phyloP scores from a whole-genome alignment of 2,329 filamentous ascomycete species.

The Xylaria sp. region DNA sequence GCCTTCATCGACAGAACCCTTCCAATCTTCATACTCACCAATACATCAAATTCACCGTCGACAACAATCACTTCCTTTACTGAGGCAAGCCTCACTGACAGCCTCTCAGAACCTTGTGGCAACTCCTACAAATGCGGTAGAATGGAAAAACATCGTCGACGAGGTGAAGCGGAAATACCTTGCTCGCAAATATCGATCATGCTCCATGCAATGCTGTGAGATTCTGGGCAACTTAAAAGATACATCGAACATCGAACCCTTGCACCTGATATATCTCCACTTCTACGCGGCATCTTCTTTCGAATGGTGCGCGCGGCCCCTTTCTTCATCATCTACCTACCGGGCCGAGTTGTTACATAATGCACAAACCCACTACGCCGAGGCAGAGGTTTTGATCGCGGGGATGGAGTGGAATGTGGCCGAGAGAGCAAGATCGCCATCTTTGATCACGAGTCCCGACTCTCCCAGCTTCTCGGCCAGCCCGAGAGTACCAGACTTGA shows the following conservation, averaged over 20 bases:
- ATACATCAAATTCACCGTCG: conserved; percentile 40
- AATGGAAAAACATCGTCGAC: conserved; percentile 63
- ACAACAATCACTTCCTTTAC: conserved; percentile 47
- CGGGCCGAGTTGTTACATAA: conserved; percentile 62
- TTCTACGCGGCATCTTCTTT: conserved; percentile 72
- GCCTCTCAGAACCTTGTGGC: conserved; percentile 44
- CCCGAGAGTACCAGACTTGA: conserved; percentile 59
- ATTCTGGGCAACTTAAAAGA: conserved; percentile 62
- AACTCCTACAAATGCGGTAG: conserved; percentile 58
- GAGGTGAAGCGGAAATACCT: conserved; percentile 67
- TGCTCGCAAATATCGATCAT: conserved; percentile 63
- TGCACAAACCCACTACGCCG: conserved; percentile 63
- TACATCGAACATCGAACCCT: conserved; percentile 58
- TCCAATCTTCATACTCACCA: conserved; percentile 19
- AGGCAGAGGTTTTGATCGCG: conserved; percentile 60
- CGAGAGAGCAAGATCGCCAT: conserved; percentile 53
- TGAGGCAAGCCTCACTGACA: conserved; percentile 41
- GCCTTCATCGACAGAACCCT: conserved; percentile 30
- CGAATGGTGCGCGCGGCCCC: conserved; percentile 65
- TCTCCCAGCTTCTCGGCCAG: conserved; percentile 61
- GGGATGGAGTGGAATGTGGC: conserved; percentile 57
- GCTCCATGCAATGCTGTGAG: conserved; percentile 64
- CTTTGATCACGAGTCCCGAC: conserved; percentile 55
- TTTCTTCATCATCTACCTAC: conserved; percentile 59
- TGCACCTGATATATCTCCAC: conserved; percentile 68